Base-by-base conservation (phyloP, 228 moss, liverwort and hornwort species). In the Sphagnum fallax region DNA sequence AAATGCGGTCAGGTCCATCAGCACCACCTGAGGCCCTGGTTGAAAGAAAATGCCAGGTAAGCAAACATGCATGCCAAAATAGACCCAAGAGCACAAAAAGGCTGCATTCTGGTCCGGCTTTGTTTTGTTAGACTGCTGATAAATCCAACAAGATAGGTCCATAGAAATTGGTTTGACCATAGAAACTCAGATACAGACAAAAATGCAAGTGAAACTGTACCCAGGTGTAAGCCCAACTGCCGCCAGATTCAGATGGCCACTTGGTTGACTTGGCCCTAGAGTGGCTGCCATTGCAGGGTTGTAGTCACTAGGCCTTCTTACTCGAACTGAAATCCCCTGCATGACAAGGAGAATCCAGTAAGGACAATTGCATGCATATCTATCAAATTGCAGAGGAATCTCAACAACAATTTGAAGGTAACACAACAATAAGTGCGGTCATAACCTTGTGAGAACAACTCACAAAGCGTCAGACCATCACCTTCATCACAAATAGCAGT, bases 271-370 rank as follows among this genome's bases (percentile, higher is more conserved):
- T 10, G 83, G 83, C 52, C 83, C 83, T 65, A 84, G 75, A 70
- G 83, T 80, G 7, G 83, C 83, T 67, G 83, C 80, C 83, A 84
- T 84, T 5, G 83, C 80, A 59, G 83, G 83, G 68, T 84, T 84
- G 64, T 84, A 84, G 63, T 84, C 83, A 75, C 83, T 84, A 47
- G 83, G 83, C 71, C 83, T 77, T 57, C 83, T 72, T 51, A 84
- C 83, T 48, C 83, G 80, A 6, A 84, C 83, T 47, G 83, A 84
- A 4, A 84, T 80, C 6, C 83, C 83, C 83, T 84, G 8, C 47
- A 71, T 47, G 52, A 65, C 6, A 68, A 70, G 8, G 49, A 13
- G 48, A 67, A 55, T 8, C 55, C 55, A 55, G 55, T 12, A 55
- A 55, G 55, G 55, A 55, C 32, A 32, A 32, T 32, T 32, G 32